Evolutionary conservation across 371 early-diverging fungal species (phyloP).

Genomic region (Mucor piriformis): DNA sequence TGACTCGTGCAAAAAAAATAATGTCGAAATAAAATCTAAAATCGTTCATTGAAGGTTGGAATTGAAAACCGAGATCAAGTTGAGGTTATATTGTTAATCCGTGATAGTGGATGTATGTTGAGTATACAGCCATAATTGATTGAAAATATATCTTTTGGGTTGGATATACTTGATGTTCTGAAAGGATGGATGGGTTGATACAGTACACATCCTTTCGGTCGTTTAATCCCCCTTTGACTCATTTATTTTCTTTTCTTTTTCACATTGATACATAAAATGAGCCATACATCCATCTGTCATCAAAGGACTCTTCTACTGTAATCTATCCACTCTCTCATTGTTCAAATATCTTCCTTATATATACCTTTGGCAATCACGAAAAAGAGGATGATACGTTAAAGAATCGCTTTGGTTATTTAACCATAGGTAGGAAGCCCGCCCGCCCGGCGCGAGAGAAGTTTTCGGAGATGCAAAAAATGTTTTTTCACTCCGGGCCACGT

Average conservation of each 20-base stretch:
- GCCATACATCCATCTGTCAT: constrained; percentile 4
- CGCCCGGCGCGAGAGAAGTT: not conserved
- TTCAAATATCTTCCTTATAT: constrained; percentile 13
- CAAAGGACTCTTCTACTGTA: not conserved
- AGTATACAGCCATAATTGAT: no score
- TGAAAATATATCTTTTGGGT: not conserved
- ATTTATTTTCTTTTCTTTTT: not conserved
- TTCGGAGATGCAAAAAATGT: not conserved
- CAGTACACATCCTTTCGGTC: not conserved
- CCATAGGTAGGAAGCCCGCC: not conserved
- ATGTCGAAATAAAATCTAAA: not conserved
- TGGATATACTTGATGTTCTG: not conserved
- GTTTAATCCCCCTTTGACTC: not conserved
- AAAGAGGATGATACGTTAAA: constrained; percentile 26
- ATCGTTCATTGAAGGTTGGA: not conserved
- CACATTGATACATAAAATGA: not conserved
- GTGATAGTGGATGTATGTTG: no score
- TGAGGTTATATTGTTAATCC: not conserved
- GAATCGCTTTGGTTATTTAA: constrained; percentile 18
- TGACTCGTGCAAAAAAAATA: not conserved
- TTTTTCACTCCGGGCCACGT: not conserved
- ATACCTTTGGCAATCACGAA: constrained; percentile 28
- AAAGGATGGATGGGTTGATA: constrained; percentile 1
- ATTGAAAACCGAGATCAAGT: not conserved
- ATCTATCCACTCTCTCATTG: constrained; percentile 5